A percentile compares a stretch with the other conserved stretches of the same genome.
Conservation (phyloP, 2,329 filamentous ascomycete species). For the Beauveria asiatica region DNA sequence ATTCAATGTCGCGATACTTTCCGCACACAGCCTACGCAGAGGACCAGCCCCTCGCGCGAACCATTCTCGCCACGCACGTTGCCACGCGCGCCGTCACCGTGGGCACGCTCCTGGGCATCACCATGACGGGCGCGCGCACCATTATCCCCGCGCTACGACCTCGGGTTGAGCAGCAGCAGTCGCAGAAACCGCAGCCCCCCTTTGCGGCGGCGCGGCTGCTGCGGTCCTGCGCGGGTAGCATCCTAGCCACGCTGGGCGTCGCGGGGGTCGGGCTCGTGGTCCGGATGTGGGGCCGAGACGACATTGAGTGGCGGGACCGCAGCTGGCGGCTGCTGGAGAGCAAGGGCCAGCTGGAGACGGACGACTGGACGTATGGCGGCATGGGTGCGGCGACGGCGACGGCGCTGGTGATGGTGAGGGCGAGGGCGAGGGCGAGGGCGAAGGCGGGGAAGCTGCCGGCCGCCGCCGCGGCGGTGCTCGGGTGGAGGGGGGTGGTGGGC, state of each 20-base stretch:
- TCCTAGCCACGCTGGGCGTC: conserved; percentile 35
- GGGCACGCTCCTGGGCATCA: conserved; percentile 40
- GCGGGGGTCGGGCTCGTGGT: conserved; percentile 34
- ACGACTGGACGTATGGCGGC: conserved; percentile 44
- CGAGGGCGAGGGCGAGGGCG: conserved; percentile 13
- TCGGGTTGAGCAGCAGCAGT: conserved; percentile 1
- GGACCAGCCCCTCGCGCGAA: conserved; percentile 47
- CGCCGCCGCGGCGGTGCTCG: conserved; percentile 16
- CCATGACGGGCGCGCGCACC: conserved; percentile 27
- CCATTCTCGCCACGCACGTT: conserved; percentile 52
- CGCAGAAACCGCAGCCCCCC: conserved; percentile 8
- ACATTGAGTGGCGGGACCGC: conserved; percentile 57
- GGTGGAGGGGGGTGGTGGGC: conserved; percentile 34
- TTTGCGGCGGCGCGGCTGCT: conserved; percentile 31
- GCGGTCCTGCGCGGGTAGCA: conserved; percentile 35
- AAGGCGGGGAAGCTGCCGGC: conserved; percentile 11
- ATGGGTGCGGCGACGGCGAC: conserved; percentile 27
- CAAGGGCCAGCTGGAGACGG: conserved; percentile 44
- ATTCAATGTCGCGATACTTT: conserved; percentile 50
- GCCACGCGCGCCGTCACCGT: conserved; percentile 45
- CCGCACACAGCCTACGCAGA: conserved; percentile 52
- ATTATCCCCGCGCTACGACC: conserved; percentile 22
- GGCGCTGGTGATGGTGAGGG: conserved; percentile 21
- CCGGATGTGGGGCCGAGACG: conserved; percentile 46
- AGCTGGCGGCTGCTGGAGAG: conserved; percentile 54